Base-by-base conservation (phyloP, 2,329 filamentous ascomycete species). In the Cytospora chrysosperma region DNA sequence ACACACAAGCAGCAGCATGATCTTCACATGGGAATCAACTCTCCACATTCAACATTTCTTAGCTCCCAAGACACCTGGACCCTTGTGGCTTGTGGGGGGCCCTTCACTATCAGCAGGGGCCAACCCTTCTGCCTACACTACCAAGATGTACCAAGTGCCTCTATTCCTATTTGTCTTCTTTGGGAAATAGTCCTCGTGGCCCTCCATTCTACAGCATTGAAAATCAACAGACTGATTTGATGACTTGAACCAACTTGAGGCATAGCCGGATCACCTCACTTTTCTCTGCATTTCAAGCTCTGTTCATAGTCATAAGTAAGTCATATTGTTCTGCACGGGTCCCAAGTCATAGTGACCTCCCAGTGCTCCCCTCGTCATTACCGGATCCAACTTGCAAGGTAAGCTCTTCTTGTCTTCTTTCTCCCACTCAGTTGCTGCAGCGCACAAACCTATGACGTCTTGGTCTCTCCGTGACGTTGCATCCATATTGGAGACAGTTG, bases 101-200 rank as follows among this genome's bases (percentile, higher is more conserved):
- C 15, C n/a, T 47, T 43, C 24, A 17, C 32, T 24, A 30, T 17
- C 12, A 27, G 28, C 58, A 54, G 40, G 58, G 58, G 37, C 58
- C 43, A 21, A 43, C 37, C 51, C 40, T 55, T 26, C 49, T 59
- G 17, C 57, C 19, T 47, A 47, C 28, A 9, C 28, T 30, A 30
- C 28, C 28, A n/a, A n/a, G n/a, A n/a, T n/a, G 4, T 30, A 24
- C 34, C n/a, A 60, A 49, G 26, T 49, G 34, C 49, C 34, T 57
- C 43, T 30, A 21, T 17, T 32, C 49, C 30, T 37, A n/a, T 30
- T 58, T 52, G 26, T 32, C 49, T 43, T 47, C 9, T 62, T 59
- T 27, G 19, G 61, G 61, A 59, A 62, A 24, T 12, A 28, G 47
- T 54, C 54, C 61, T 54, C 61, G 61, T 62, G 61, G 43, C 61